Percentiles rank a stretch among this genome's conserved stretches.
phyloP scores from a whole-genome alignment of 2,329 filamentous ascomycete genomes.

The Rhynchosporium agropyri region DNA sequence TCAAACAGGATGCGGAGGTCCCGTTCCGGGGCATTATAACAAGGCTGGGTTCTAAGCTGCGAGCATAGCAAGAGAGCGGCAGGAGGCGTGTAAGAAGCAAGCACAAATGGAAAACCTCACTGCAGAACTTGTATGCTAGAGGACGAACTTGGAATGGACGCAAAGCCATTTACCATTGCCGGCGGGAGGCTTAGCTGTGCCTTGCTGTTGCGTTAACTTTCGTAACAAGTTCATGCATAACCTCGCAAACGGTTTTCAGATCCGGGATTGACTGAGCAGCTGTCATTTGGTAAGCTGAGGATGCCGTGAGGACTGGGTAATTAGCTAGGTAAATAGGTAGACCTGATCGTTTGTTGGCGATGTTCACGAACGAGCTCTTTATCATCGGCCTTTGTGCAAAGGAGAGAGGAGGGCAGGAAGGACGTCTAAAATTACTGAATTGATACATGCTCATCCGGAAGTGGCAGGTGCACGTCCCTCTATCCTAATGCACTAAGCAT shows the following conservation, averaged over 20 bases:
- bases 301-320: too few species aligned
- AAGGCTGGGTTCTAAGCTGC: constrained; percentile 6
- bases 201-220: neutral
- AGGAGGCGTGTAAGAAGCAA: too few species aligned
- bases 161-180: neutral
- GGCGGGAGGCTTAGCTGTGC: neutral
- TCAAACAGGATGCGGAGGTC: neutral
- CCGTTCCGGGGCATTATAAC: constrained; percentile 4
- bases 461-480: constrained; percentile 7
- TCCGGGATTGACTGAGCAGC: constrained; percentile 8
- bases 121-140: too few species aligned
- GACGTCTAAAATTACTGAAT: constrained; percentile 12
- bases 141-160: neutral
- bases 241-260: constrained; percentile 5
- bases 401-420: neutral
- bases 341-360: neutral
- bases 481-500: neutral
- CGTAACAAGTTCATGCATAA: neutral
- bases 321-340: neutral
- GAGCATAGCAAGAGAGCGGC: neutral
- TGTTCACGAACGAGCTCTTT: too few species aligned
- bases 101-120: too few species aligned
- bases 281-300: neutral
- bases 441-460: neutral
- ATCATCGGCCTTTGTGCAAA: too few species aligned